Evolutionary conservation across 1,284 basidiomycete genomes (phyloP).

Genomic region (Anthracocystis panici-leucophaei): DNA sequence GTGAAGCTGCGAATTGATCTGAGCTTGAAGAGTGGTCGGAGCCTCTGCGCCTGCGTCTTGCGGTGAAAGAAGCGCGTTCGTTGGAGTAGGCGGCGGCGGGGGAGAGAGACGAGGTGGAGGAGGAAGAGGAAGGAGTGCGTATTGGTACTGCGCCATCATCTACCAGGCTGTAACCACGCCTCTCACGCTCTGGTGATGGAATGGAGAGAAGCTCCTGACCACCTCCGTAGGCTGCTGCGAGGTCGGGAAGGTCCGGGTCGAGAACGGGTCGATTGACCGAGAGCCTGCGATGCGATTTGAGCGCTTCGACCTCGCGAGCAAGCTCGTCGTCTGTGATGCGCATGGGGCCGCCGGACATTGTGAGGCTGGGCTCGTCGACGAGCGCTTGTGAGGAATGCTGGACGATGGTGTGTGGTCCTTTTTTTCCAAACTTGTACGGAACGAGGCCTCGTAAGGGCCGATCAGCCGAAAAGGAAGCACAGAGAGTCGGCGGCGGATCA

Average conservation of each 20-base stretch:
- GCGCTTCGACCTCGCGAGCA: conserved; percentile 66
- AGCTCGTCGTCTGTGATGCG: conserved; percentile 63
- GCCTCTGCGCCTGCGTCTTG: conserved; percentile 49
- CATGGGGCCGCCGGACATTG: conserved; percentile 40
- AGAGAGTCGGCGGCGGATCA: conserved; percentile 3
- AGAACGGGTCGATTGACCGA: conserved; percentile 65
- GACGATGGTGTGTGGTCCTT: too few species aligned
- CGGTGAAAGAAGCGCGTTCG: conserved; percentile 56
- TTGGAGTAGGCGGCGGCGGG: conserved; percentile 17
- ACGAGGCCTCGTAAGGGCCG: conserved; percentile 2
- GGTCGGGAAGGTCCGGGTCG: conserved; percentile 66
- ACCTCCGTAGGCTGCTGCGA: conserved; percentile 56
- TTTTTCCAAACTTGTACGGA: neutral
- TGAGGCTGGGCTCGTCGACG: conserved; percentile 1
- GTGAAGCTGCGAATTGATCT: conserved; percentile 9
- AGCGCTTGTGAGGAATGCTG: neutral
- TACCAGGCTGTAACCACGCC: conserved; percentile 50
- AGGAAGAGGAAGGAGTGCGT: conserved; percentile 38
- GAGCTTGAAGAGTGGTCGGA: conserved; percentile 34
- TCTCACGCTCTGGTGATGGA: conserved; percentile 37
- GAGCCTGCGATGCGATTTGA: conserved; percentile 64
- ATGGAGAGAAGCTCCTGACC: conserved; percentile 48
- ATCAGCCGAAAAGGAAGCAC: conserved; percentile 13
- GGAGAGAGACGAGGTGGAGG: conserved; percentile 21
- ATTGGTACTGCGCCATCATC: conserved; percentile 53